phyloP scores from a whole-genome alignment of 345 rosid genomes.

The Rhodamnia argentea region DNA sequence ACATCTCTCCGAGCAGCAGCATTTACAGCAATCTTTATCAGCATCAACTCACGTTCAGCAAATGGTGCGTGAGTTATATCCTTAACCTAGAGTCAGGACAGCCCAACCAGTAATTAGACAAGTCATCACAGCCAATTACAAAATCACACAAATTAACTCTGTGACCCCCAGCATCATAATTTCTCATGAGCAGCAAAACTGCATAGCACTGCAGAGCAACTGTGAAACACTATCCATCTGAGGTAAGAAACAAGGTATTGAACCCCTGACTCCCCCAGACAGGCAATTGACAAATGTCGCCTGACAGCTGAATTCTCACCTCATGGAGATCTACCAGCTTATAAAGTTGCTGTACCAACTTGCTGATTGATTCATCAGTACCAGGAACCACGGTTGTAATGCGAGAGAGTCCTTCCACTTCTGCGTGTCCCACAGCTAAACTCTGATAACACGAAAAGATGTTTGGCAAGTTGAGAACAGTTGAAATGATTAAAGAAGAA shows the following conservation, averaged over 20 bases:
- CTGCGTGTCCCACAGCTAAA: conserved; percentile 62
- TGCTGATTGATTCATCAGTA: conserved; percentile 57
- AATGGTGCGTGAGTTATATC: conserved; percentile 12
- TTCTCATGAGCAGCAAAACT: background rate
- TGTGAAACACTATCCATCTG: background rate
- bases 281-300: background rate
- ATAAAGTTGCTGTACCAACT: conserved; percentile 52
- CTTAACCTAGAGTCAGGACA: conserved; percentile 4
- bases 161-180: background rate
- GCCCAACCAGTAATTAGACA: background rate
- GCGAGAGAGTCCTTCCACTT: conserved; percentile 50
- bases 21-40: conserved; percentile 17
- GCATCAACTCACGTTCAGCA: conserved; percentile 21
- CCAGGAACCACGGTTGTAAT: conserved; percentile 62
- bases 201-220: background rate
- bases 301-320: conserved; percentile 19
- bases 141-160: background rate
- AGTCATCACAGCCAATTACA: background rate
- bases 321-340: conserved; percentile 51
- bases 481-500: background rate
- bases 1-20: conserved; percentile 13
- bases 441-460: conserved; percentile 27
- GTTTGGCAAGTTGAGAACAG: background rate
- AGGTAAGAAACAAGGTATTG: background rate
- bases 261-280: background rate